Percentiles rank a stretch among this genome's conserved stretches.
Conservation (phyloP, 768 basidiomycete genomes). For the Leccinellum luteum region DNA sequence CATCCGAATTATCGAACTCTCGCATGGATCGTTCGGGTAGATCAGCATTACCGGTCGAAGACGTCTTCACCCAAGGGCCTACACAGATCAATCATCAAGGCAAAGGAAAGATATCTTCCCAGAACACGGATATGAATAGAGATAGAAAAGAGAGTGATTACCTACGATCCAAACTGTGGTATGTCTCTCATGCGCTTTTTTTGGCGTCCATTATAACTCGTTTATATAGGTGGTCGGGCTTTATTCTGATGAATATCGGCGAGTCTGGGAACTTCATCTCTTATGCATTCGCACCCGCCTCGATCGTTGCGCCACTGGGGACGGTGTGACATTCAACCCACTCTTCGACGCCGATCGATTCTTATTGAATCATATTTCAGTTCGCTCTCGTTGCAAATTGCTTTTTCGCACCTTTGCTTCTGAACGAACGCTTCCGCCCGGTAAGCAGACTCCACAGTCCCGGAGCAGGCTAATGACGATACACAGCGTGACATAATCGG, state of each 20-base stretch:
- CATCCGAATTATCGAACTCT: conserved; percentile 3
- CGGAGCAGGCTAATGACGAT: conserved; percentile 12
- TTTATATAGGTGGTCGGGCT: conserved; percentile 77
- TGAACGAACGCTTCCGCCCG: conserved; percentile 79
- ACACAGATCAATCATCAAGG: conserved; percentile 2
- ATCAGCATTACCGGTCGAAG: conserved; percentile 37
- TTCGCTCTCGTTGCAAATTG: conserved; percentile 96
- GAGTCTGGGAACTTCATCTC: conserved; percentile 90
- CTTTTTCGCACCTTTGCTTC: conserved; percentile 83
- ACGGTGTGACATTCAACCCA: conserved; percentile 55
- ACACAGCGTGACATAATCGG: conserved; percentile 73
- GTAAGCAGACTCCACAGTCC: conserved; percentile 35
- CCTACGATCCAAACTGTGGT: conserved; percentile 84
- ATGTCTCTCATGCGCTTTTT: conserved; percentile 19
- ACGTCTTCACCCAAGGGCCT: conserved; percentile 30
- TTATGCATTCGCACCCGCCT: conserved; percentile 87
- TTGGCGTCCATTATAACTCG: neutral
- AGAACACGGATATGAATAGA: conserved; percentile 15
- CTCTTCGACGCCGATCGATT: neutral
- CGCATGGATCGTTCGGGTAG: conserved; percentile 1
- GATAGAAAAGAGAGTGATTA: conserved; percentile 67
- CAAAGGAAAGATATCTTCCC: conserved; percentile 12
- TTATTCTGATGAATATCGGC: conserved; percentile 86
- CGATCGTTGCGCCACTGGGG: conserved; percentile 94
- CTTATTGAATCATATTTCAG: conserved; percentile 33